Evolutionary conservation across 2,329 filamentous ascomycete genomes (phyloP).

Genomic region (Geoglossum cookeanum): DNA sequence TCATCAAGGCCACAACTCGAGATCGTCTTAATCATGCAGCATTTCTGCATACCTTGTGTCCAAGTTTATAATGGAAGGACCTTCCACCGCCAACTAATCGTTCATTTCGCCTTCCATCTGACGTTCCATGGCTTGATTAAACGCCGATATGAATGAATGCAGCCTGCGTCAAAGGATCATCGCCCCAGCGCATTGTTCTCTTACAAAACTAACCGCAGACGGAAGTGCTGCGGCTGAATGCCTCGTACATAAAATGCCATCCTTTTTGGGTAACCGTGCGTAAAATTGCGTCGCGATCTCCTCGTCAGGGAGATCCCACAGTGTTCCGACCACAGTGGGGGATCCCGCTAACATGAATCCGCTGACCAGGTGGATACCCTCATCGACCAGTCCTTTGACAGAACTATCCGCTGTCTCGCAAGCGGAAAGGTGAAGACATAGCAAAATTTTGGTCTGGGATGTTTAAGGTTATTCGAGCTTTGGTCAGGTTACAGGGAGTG

Average conservation of each 20-base stretch:
- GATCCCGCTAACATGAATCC: neutral
- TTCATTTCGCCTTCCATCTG: too few relatives aligned
- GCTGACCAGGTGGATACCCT: neutral
- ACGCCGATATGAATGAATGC: neutral
- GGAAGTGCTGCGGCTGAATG: neutral
- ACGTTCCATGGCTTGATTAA: neutral
- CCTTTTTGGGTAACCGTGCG: neutral
- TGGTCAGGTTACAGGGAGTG: constrained; percentile 11
- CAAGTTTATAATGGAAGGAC: too few relatives aligned
- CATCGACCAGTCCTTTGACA: neutral
- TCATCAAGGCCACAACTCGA: too few relatives aligned
- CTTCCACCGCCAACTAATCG: too few relatives aligned
- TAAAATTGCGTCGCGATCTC: neutral
- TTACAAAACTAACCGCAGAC: neutral
- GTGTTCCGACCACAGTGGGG: neutral
- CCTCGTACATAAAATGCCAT: neutral
- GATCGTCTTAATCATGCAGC: too few relatives aligned
- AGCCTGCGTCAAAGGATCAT: neutral
- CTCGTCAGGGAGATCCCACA: neutral
- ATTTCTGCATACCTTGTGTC: too few relatives aligned
- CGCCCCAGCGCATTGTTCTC: neutral
- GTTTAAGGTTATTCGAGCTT: constrained; percentile 15
- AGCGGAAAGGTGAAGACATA: constrained; percentile 11
- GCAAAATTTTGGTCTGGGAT: constrained; percentile 17
- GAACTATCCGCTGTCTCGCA: neutral